These are phyloP conservation scores for Tolypocladium endophyticum DNA, from an alignment of 2,329 filamentous ascomycete species.

Conservation along the genomic window DNA sequence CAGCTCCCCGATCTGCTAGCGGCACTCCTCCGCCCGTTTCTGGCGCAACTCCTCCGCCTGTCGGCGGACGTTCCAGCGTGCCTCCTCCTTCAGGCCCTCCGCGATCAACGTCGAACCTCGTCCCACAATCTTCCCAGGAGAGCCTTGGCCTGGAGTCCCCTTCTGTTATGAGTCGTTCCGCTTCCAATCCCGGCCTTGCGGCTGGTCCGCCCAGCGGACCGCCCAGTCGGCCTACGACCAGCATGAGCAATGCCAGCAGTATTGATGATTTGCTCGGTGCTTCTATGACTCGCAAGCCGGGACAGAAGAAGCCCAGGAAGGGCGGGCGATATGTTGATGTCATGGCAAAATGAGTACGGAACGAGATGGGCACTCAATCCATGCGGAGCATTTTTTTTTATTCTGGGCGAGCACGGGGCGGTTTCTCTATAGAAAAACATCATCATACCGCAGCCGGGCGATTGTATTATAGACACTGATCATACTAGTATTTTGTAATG, in stretches of 20 bases:
- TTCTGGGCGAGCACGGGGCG: not conserved
- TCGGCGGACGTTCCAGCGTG: conserved; percentile 17
- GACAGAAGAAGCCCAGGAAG: conserved; percentile 64
- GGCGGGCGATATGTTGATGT: conserved; percentile 89
- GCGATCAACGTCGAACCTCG: not conserved
- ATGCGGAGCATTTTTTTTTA: not conserved
- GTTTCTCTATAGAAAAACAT: not conserved
- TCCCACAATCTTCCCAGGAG: conserved; percentile 18
- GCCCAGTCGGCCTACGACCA: conserved; percentile 62
- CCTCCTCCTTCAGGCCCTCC: conserved; percentile 19
- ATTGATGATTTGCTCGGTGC: conserved; percentile 87
- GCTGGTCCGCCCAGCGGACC: conserved; percentile 35
- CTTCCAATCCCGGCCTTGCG: conserved; percentile 33
- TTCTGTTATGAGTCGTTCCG: conserved; percentile 33
- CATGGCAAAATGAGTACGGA: conserved; percentile 60
- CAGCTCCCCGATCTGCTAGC: conserved; percentile 40
- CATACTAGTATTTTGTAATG: not conserved
- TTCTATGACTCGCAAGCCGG: conserved; percentile 56
- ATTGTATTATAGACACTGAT: conserved; percentile 2
- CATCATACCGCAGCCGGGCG: not conserved
- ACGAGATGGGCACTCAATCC: not conserved
- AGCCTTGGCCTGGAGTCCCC: conserved; percentile 24
- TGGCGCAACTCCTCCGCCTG: conserved; percentile 20
- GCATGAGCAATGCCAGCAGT: conserved; percentile 83
- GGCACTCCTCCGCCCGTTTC: conserved; percentile 38